phyloP scores from a whole-genome alignment of 2,329 filamentous ascomycete species.

The Cladosporium oxysporum region DNA sequence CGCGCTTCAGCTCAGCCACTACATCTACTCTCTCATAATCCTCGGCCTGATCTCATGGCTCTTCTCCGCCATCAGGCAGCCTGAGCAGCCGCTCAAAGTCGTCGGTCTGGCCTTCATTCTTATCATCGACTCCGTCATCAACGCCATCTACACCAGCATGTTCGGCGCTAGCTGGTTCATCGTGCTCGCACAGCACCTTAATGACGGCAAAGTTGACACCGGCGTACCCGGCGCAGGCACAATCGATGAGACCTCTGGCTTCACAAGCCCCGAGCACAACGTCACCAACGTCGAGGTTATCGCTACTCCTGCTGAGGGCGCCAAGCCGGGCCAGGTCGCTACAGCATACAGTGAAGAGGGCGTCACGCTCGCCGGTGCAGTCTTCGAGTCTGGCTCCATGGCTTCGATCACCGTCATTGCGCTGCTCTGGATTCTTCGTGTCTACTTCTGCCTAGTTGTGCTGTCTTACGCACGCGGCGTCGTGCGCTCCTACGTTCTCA shows the following conservation, averaged over 20 bases:
- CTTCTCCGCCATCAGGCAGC: constrained; percentile 73
- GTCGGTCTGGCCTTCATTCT: constrained; percentile 84
- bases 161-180: constrained; percentile 89
- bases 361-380: constrained; percentile 58
- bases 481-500: constrained; percentile 66
- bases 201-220: constrained; percentile 34
- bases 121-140: constrained; percentile 77
- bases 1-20: constrained; percentile 82
- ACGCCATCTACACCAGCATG: constrained; percentile 75
- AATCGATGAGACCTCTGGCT: constrained; percentile 64
- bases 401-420: constrained; percentile 78
- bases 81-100: constrained; percentile 73
- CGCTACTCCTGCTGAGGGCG: constrained; percentile 48
- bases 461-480: constrained; percentile 79
- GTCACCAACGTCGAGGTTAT: constrained; percentile 59
- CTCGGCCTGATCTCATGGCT: constrained; percentile 69
- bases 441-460: constrained; percentile 83
- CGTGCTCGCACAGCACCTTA: constrained; percentile 62
- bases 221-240: constrained; percentile 51
- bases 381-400: constrained; percentile 66
- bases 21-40: constrained; percentile 78
- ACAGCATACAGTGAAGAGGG: constrained; percentile 44
- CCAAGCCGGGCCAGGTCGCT: constrained; percentile 54
- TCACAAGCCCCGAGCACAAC: constrained; percentile 65
- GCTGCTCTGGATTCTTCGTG: constrained; percentile 69